Conservation (phyloP, 306 rosid species). For the Pyrus communis region DNA sequence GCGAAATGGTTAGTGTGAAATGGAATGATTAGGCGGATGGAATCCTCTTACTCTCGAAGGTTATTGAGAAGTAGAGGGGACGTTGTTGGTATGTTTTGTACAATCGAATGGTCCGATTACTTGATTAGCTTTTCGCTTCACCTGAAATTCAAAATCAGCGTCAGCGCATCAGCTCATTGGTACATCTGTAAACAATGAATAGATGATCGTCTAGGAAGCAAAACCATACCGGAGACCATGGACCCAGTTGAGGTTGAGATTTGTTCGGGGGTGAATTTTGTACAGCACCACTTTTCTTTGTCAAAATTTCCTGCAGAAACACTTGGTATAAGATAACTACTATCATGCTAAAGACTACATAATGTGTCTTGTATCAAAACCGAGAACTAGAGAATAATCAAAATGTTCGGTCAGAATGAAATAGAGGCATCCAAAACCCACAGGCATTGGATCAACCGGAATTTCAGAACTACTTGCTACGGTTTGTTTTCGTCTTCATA, state of each 20-base stretch:
- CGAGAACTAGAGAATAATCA: neutral
- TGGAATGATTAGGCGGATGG: neutral
- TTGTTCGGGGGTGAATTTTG: constrained; percentile 88
- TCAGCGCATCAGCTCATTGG: neutral
- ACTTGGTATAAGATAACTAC: constrained; percentile 9
- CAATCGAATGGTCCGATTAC: constrained; percentile 83
- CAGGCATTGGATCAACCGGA: neutral
- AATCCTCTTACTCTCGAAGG: neutral
- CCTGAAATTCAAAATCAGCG: constrained; percentile 37
- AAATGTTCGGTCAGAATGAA: too few species aligned
- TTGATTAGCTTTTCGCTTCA: constrained; percentile 58
- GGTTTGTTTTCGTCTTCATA: neutral
- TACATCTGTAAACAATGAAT: neutral
- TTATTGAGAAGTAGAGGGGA: constrained; percentile 25
- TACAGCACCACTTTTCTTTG: constrained; percentile 78
- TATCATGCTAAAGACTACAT: neutral
- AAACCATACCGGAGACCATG: constrained; percentile 87
- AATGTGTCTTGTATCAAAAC: neutral
- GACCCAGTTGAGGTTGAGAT: constrained; percentile 63
- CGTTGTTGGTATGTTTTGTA: constrained; percentile 49
- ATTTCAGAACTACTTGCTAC: neutral
- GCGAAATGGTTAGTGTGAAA: neutral
- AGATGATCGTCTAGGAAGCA: constrained; percentile 1
- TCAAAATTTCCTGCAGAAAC: constrained; percentile 63
- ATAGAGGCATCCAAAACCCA: too few species aligned